Evolutionary conservation across 148 eudicot species (phyloP), one percentile per base, ranked within the genome.

Genomic region (Suaeda aralocaspica): DNA sequence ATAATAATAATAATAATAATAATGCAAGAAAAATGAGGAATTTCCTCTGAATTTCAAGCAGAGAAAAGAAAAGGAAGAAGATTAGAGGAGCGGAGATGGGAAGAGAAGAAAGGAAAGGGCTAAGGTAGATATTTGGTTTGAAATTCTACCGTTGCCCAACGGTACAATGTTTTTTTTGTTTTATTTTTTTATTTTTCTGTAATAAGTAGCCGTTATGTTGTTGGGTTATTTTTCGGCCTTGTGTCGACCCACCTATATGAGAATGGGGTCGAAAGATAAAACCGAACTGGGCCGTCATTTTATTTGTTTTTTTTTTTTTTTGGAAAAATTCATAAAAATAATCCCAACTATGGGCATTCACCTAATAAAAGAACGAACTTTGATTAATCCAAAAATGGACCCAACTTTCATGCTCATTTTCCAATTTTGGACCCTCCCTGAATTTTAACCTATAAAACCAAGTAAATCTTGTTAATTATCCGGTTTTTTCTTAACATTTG

Each of bases 121-220:
- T 22, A 58, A 51, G 22, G 78, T 60, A 69, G 26, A 62, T 72
- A 74, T 74, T 70, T 70, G 74, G 74, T 72, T 88, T 82, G 81
- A 34, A 50, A 60, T 82, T 53, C 56, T 82, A 86, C 90, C 93
- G 93, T 88, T 88, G 83, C 6, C 44, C 69, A 72, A 72, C 75
- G 75, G 75, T 72, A 26, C 45, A 24, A 39, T 64, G 4, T 9
- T 12, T 6, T 16, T 22, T 61, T 61, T 25, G 19, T 61, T 61
- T 36, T 2, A 19, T 61, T 59, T 2, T 24, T 26, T 9, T 39
- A 10, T 42, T 57, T 39, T 30, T 4, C 16, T 63, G 1, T 63
- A 42, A 21, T 19, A 21, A 77, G 76, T 83, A 83, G 86, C 89
- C 89, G 89, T 83, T 60, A 34, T 25, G 34, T 18, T 5, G 22